Percentiles rank a stretch among this genome's conserved stretches.
Evolutionary conservation across 179 eudicot species (phyloP).

Genomic region (Silene coronaria): DNA sequence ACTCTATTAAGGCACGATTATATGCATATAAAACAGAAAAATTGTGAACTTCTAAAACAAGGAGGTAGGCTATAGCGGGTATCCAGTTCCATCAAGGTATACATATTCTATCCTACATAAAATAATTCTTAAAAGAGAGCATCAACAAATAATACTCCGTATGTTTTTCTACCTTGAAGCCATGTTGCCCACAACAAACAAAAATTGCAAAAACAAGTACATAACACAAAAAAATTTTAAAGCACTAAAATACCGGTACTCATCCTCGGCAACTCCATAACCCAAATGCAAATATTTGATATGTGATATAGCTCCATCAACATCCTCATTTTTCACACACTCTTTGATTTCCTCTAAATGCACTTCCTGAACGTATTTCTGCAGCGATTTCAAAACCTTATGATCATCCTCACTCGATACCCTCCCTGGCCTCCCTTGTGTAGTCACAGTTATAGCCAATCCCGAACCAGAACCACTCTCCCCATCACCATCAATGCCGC

Average conservation of each 20-base stretch:
- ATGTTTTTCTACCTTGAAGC: background rate
- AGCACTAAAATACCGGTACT: conserved; percentile 55
- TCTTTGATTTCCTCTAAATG: conserved; percentile 74
- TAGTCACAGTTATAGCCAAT: conserved; percentile 49
- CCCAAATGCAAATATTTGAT: conserved; percentile 60
- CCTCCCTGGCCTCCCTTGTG: conserved; percentile 23
- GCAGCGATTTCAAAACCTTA: conserved; percentile 45
- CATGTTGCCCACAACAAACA: background rate
- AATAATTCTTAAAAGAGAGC: background rate
- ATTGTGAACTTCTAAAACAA: background rate
- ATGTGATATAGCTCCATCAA: conserved; percentile 49
- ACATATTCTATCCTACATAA: background rate
- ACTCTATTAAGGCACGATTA: background rate
- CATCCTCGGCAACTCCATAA: conserved; percentile 53
- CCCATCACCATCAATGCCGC: conserved; percentile 33
- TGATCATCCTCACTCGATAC: conserved; percentile 43
- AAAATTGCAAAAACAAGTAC: conserved; percentile 2
- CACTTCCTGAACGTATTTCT: conserved; percentile 47
- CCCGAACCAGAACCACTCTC: conserved; percentile 21
- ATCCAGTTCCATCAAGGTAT: background rate
- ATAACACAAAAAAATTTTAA: background rate
- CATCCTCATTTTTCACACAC: conserved; percentile 39
- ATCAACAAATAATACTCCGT: background rate
- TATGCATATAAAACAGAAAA: background rate
- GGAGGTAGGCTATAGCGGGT: background rate